Evolutionary conservation across 140 eudicot species (phyloP).

Genomic region (Ambrosia hybrid): DNA sequence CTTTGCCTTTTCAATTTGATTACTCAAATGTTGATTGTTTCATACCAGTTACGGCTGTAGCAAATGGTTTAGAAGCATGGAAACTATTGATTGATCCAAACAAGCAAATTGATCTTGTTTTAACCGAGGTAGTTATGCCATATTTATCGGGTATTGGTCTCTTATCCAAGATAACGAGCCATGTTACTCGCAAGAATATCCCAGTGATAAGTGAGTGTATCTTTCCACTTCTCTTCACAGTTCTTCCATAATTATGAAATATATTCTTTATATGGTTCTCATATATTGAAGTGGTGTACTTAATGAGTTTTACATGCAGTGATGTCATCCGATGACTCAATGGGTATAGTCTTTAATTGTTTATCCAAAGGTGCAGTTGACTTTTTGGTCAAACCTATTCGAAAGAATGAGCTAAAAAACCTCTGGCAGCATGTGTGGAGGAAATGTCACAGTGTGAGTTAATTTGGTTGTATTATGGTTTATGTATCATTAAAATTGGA

Average conservation of each 20-base stretch:
- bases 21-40: slow-evolving; percentile 18
- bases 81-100: slow-evolving; percentile 43
- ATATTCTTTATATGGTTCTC: neutral
- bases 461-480: slow-evolving; percentile 39
- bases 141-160: slow-evolving; percentile 66
- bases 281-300: slow-evolving; percentile 14
- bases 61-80: slow-evolving; percentile 75
- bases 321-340: slow-evolving; percentile 82
- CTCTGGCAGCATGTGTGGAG: too few species aligned
- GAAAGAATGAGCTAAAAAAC: slow-evolving; percentile 74
- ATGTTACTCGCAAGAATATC: slow-evolving; percentile 49
- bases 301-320: slow-evolving; percentile 50
- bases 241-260: slow-evolving; percentile 3
- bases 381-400: slow-evolving; percentile 71
- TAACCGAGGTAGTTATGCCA: slow-evolving; percentile 64
- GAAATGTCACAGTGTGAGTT: slow-evolving; percentile 45
- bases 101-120: slow-evolving; percentile 55
- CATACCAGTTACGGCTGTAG: slow-evolving; percentile 53
- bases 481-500: slow-evolving; percentile 40
- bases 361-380: slow-evolving; percentile 75
- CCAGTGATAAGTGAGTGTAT: slow-evolving; percentile 63
- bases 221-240: slow-evolving; percentile 18
- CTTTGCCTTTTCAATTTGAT: neutral
- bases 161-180: slow-evolving; percentile 52
- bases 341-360: slow-evolving; percentile 68